phyloP scores from a whole-genome alignment of 306 rosid species.

The Vachellia collinsii region DNA sequence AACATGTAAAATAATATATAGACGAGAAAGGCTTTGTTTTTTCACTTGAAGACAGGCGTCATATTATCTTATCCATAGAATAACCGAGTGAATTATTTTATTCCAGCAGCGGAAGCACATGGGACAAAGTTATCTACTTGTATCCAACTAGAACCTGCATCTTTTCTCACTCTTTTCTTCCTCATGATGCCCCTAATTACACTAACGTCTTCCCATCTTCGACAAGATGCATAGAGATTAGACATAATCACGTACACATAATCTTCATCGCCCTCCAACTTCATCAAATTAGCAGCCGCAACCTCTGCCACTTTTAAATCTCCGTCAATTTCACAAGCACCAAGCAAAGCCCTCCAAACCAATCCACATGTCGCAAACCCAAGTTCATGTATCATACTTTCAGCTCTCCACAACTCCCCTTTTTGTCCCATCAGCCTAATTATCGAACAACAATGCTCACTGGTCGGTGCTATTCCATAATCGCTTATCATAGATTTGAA shows the following conservation, averaged over 20 bases:
- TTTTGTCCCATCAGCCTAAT: conserved; percentile 70
- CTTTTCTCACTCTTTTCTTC: conserved; percentile 55
- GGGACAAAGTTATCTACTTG: conserved; percentile 38
- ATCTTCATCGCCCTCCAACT: conserved; percentile 56
- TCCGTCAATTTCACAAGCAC: conserved; percentile 52
- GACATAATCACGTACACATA: conserved; percentile 63
- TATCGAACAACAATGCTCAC: conserved; percentile 74
- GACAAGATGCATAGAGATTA: conserved; percentile 61
- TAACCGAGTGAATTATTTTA: background rate
- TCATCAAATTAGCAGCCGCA: conserved; percentile 68
- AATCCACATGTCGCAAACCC: conserved; percentile 58
- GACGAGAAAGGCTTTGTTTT: background rate
- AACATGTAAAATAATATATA: background rate
- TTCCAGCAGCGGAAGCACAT: background rate
- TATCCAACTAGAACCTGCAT: conserved; percentile 68
- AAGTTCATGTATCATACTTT: conserved; percentile 52
- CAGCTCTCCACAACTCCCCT: conserved; percentile 61
- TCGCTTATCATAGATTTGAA: conserved; percentile 54
- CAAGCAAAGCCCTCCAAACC: conserved; percentile 76
- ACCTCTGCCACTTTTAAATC: conserved; percentile 54
- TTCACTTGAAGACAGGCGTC: background rate
- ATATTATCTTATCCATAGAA: background rate
- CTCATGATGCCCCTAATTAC: conserved; percentile 59
- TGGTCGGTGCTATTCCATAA: conserved; percentile 55
- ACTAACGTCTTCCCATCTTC: conserved; percentile 68